phyloP scores from a whole-genome alignment of 116 monocot species.

The Posidonia oceanica region DNA sequence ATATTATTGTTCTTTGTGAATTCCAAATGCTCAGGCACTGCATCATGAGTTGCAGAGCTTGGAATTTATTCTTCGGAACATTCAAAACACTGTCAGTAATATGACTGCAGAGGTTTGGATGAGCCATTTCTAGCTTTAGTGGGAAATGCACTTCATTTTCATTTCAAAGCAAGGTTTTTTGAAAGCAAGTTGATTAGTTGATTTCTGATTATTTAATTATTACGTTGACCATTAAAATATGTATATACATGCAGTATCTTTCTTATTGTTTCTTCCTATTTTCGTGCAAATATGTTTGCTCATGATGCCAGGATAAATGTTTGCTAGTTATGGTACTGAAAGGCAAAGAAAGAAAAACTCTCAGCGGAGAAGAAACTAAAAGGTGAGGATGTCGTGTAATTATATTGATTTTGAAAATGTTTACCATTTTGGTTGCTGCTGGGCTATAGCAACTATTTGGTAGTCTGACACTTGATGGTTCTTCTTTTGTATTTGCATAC shows the following conservation, averaged over 20 bases:
- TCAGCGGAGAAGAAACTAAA: constrained; percentile 7
- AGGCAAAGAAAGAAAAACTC: constrained; percentile 12
- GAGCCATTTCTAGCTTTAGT: not conserved
- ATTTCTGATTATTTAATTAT: not conserved
- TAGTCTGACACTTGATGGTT: not conserved
- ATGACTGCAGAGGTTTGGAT: constrained; percentile 17
- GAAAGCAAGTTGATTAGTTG: not conserved
- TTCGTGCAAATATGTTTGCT: not conserved
- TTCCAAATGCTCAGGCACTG: constrained; percentile 13
- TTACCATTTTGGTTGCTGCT: not conserved
- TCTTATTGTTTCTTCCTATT: not conserved
- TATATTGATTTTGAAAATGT: not conserved
- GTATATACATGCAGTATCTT: not conserved
- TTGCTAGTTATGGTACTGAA: not conserved
- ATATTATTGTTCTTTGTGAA: not conserved
- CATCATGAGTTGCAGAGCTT: constrained; percentile 21
- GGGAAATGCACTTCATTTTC: not conserved
- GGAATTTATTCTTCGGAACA: constrained; percentile 24
- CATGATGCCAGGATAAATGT: constrained; percentile 21
- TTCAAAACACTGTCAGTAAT: constrained; percentile 18
- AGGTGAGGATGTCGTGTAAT: constrained; percentile 9
- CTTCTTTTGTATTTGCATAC: not conserved
- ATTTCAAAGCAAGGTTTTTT: not conserved
- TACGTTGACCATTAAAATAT: not conserved
- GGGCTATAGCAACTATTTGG: not conserved